A percentile compares a stretch with the other conserved stretches of the same genome.
phyloP scores from a whole-genome alignment of 2,329 filamentous ascomycete species.

The Fusarium coicis region DNA sequence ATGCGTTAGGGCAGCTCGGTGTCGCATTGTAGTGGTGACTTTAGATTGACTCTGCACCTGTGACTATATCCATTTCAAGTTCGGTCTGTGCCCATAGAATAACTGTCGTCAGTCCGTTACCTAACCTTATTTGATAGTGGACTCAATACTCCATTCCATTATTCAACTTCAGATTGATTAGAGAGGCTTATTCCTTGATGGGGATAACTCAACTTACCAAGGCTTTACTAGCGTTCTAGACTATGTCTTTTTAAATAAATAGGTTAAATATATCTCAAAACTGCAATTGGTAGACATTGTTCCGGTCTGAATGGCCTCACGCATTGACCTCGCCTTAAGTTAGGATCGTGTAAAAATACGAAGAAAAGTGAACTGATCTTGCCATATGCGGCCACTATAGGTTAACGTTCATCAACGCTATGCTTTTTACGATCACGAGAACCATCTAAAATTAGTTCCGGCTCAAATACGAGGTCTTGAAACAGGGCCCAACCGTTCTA shows the following conservation, averaged over 20 bases:
- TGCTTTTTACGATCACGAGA: neutral
- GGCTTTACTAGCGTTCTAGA: no score
- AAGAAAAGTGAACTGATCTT: neutral
- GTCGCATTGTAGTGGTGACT: no score
- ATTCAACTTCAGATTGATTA: no score
- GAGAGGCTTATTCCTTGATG: no score
- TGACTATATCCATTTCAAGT: no score
- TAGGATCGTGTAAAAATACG: neutral
- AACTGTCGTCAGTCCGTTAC: accelerated
- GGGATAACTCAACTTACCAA: no score
- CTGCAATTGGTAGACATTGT: accelerated
- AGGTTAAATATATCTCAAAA: accelerated
- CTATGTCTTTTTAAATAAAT: accelerated
- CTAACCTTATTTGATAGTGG: no score
- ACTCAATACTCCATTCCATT: no score
- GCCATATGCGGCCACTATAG: neutral
- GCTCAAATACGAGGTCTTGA: constrained; percentile 4
- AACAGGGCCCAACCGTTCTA: neutral
- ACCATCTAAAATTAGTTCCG: neutral
- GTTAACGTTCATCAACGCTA: neutral
- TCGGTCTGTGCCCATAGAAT: accelerated
- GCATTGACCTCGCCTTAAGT: neutral
- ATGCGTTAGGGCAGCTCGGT: accelerated
- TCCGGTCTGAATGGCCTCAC: accelerated
- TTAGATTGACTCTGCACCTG: accelerated